phyloP scores from a whole-genome alignment of 129 eudicot genomes.

The Escallonia herrerae region DNA sequence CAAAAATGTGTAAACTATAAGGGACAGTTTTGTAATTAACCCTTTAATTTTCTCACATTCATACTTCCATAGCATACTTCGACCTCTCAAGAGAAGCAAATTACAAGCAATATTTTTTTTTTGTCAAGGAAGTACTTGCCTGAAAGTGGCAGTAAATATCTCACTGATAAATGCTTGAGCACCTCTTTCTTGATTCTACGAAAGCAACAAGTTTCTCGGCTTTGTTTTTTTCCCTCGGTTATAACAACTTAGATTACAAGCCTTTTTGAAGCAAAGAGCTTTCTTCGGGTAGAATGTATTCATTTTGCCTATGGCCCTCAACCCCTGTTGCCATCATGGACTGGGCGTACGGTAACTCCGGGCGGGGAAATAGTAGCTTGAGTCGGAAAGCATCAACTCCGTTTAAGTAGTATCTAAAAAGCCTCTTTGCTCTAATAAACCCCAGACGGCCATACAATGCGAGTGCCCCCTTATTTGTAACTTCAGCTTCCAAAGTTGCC shows the following conservation, averaged over 20 bases:
- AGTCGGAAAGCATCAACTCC: slow-evolving; percentile 97
- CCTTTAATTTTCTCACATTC: no score
- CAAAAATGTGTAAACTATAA: no score
- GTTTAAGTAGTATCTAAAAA: slow-evolving; percentile 79
- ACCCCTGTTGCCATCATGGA: slow-evolving; percentile 9
- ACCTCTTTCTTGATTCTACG: not conserved
- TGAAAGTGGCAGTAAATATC: not conserved
- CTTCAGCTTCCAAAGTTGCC: slow-evolving; percentile 93
- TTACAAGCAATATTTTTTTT: not conserved
- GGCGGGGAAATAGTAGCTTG: slow-evolving; percentile 74
- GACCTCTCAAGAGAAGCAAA: no score
- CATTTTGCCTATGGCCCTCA: not conserved
- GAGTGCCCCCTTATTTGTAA: slow-evolving; percentile 92
- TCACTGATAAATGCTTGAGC: not conserved
- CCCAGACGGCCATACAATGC: slow-evolving; percentile 88
- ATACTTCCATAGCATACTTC: no score
- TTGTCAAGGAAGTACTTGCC: not conserved
- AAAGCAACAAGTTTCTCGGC: not conserved
- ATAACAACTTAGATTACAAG: not conserved
- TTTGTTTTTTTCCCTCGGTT: not conserved
- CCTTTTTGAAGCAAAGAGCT: slow-evolving; percentile 1
- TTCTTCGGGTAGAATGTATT: slow-evolving; percentile 12
- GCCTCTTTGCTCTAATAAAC: slow-evolving; percentile 88
- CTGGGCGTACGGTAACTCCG: slow-evolving; percentile 30
- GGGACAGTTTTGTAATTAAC: no score